Base-by-base conservation (phyloP, 805 yeast species). In the Starmerella ratchasimensis region DNA sequence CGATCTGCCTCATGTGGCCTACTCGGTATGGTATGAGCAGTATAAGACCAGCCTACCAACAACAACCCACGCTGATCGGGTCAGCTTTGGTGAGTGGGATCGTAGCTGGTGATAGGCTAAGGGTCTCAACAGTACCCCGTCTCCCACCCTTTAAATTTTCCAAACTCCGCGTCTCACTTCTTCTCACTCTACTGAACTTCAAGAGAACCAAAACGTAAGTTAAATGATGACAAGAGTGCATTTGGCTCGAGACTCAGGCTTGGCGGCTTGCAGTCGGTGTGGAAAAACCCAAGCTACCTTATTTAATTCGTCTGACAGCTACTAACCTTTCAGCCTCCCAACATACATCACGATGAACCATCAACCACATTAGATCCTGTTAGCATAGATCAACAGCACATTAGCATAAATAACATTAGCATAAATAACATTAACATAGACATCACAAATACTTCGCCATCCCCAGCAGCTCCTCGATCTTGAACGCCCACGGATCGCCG, bases 281-380 rank as follows among this genome's bases (percentile, higher is more conserved):
- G 94, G 95, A 84, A 81, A 81, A 80, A 81, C 68, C 74, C 94
- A 71, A 76, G 95, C 95, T 84, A 84, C 95, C 95, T 84, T 69
- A 72, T 65, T 63, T 62, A 23, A 63, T 65, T 63, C 67, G 71
- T 72, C 80, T 74, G 80, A 75, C 38, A 42, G 45, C 42, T 50
- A 43, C 55, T 48, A 50, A 50, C 51, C 35, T 30, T 23, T 23
- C 25, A 23, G 8, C 25, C 8, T 23, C 25, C 8, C 11, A 9
- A 23, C 25, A 23, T 23, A 8, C 10, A 23, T 9, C 8, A 23
- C 25, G 25, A 23, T 9, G 10, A 23, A 8, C 8, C 11, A 23
- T 23, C 11, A 9, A 9, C 25, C 8, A 23, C 8, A 8, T 23
- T 8, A 22, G 25, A 8, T 11, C 25, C 25, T 22, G 11, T 22